Evolutionary conservation across 2,329 filamentous ascomycete species (phyloP), one percentile per base, ranked within the genome.

Genomic region (Colletotrichum tanaceti): DNA sequence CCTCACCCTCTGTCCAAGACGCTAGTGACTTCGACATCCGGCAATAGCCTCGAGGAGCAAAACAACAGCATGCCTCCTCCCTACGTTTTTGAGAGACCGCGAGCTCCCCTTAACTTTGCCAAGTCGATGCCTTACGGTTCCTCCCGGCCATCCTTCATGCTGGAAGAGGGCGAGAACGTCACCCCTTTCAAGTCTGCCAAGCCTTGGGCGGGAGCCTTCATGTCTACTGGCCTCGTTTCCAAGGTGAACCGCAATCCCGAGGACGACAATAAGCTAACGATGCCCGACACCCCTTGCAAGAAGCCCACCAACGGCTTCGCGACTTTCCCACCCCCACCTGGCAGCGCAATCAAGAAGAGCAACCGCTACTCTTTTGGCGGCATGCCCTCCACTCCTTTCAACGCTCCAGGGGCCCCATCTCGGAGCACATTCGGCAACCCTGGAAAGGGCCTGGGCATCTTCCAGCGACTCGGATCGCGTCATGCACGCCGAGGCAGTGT

Each of bases 281-380:
- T 97, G 85, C 95, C 96, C 0, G 96, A 98, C 76, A 99, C 96
- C 1, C 96, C 96, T 1, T 98, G 96, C 80, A 99, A 98, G 83
- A 94, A 96, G 76, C 90, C 91, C 61, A 83, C 86, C 5, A 90
- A 89, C 72, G 82, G 91, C 65, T 88, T 94, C 80, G 85, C 91
- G 73, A 88, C 91, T 59, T 87, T 87, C 79, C 88, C 89, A 0
- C 86, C 85, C 1, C 83, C 83, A 1, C 82, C 83, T 14, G 89
- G 89, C 60, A 90, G 86, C 72, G 83, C 84, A 10, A 84, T 90
- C 63, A 91, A 91, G 79, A 76, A 86, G 89, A 77, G 86, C 87
- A 87, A 89, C 65, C 87, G 89, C 69, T 90, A 92, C 71, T 91
- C 93, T 13, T 94, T 97, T 76, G 90, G 75, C 39, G 80, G 90